phyloP scores from a whole-genome alignment of 1,139 yeast genomes.

The Blastobotrys raffinosifermentans region DNA sequence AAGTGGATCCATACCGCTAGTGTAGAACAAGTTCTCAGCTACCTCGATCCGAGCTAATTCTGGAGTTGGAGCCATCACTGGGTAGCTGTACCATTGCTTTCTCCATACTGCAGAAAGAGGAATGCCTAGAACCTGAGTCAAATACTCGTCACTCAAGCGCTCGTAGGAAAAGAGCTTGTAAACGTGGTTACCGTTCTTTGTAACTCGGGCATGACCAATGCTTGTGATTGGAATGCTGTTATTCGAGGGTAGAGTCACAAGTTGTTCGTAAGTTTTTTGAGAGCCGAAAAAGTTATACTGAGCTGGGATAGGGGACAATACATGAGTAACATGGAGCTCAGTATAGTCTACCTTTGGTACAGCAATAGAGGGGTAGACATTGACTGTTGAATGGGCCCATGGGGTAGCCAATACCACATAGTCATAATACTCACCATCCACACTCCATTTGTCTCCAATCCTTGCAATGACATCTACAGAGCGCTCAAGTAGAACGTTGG shows the following conservation, averaged over 20 bases:
- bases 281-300: slow-evolving; percentile 19
- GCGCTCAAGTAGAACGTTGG: slow-evolving; percentile 28
- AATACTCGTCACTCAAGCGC: slow-evolving; percentile 20
- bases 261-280: slow-evolving; percentile 15
- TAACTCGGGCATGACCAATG: slow-evolving; percentile 27
- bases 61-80: slow-evolving; percentile 21
- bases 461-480: slow-evolving; percentile 24
- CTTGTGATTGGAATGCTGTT: slow-evolving; percentile 10
- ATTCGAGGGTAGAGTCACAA: slow-evolving; percentile 26
- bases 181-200: slow-evolving; percentile 27
- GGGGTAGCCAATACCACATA: slow-evolving; percentile 42
- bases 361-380: slow-evolving; percentile 11
- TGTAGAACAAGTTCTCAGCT: slow-evolving; percentile 33
- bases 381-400: slow-evolving; percentile 27
- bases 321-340: slow-evolving; percentile 29
- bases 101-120: slow-evolving; percentile 10
- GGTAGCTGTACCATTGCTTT: slow-evolving; percentile 24
- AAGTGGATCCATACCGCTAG: slow-evolving; percentile 40
- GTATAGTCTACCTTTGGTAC: slow-evolving; percentile 27
- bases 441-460: slow-evolving; percentile 17
- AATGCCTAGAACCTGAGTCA: slow-evolving; percentile 12
- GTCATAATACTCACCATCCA: slow-evolving; percentile 30
- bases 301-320: slow-evolving; percentile 21
- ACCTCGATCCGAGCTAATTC: slow-evolving; percentile 28
- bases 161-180: slow-evolving; percentile 39